Base-by-base conservation (phyloP, 2,329 filamentous ascomycete genomes). In the Fusarium verticillioides region DNA sequence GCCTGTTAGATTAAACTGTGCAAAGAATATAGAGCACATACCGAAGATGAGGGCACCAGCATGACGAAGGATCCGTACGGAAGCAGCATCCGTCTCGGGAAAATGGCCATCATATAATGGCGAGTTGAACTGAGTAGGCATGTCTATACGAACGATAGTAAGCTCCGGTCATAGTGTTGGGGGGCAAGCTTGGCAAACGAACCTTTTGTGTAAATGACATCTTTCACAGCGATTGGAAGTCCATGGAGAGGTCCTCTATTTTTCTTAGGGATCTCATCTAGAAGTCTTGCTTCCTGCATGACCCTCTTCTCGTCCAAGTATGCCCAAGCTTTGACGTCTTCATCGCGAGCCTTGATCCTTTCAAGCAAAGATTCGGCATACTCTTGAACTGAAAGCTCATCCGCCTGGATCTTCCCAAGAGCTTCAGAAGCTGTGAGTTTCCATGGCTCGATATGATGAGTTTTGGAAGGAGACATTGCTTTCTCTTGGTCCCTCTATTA, bases 131-230 rank as follows among this genome's bases (percentile, higher is more conserved):
- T 86, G 82, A 0, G 89, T 90, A 5, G 89, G 89, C 87, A 90
- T 88, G 63, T 88, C 87, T 84, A 28, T 43, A 39, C 18, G 28
- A 28, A 39, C 18, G 28, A 28, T 10, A 37, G 19, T 70, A 28
- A 64, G 66, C 53, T 69, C 36, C 37, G 18, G 42, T 21, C 23
- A 37, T 19, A 26, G 28, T 39, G 19, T 26, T 12, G 18, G 18
- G 18, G 10, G 10, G 23, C 3, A n/a, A 30, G 34, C 23, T 23
- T 50, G 19, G 16, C 37, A n/a, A 26, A 40, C 47, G 52, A 49
- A 85, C 86, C 86, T 76, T 87, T 88, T 1, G 86, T 91, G 75
- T 84, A 85, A 70, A 91, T 88, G 23, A 91, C 84, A 81, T 91
- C 90, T 75, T 91, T 91, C 3, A 91, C 83, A 1, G 84, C 89